Base-by-base conservation (phyloP, 371 early-diverging fungal species). In the Apophysomyces trapeziformis region DNA sequence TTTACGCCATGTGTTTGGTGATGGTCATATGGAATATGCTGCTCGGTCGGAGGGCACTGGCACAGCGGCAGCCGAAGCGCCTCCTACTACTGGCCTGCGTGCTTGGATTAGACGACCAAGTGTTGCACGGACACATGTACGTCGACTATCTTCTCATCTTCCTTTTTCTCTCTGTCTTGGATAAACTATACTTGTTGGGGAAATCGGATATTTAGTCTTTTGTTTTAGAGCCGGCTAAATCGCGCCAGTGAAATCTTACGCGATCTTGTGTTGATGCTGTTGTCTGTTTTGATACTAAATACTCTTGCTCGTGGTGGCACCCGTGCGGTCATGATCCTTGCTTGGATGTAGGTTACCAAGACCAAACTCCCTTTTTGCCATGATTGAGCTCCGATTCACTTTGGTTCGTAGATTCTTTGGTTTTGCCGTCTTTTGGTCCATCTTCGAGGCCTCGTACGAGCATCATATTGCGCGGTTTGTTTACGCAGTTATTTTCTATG, bases 1-100 rank as follows among this genome's bases (percentile, higher is more conserved):
- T 50, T 2, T 79, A 39, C 68, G 79, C 35, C 74, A 79, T 47
- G 71, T 63, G 35, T 72, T 74, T 68, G 75, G 69, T 57, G 66
- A 70, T 54, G 64, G 65, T 6, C 59, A 58, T 46, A 38, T 18
- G 45, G 59, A 37, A 5, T 38, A 37, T 50, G 60, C 13, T 9
- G 38, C 58, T 45, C 46, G 43, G 4, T 14, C 39, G 14, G 64
- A 41, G 39, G 57, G 44, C 3, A 5, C 65, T 13, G 58, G 44
- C 13, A 35, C 41, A 38, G 41, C 65, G 7, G 38, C 65, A 38
- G 43, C 61, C 0, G 61, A 38, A 37, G 39, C 60, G 7, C 21
- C 63, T 4, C 54, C 65, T 36, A 21, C 57, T 35, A 58, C 61
- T 9, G 61, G 61, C 11, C 21, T 56, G 8, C 47, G 60, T 11